Evolutionary conservation across 1,284 basidiomycete genomes (phyloP), one percentile per base, ranked within the genome.

Genomic region (Caloboletus firmus): DNA sequence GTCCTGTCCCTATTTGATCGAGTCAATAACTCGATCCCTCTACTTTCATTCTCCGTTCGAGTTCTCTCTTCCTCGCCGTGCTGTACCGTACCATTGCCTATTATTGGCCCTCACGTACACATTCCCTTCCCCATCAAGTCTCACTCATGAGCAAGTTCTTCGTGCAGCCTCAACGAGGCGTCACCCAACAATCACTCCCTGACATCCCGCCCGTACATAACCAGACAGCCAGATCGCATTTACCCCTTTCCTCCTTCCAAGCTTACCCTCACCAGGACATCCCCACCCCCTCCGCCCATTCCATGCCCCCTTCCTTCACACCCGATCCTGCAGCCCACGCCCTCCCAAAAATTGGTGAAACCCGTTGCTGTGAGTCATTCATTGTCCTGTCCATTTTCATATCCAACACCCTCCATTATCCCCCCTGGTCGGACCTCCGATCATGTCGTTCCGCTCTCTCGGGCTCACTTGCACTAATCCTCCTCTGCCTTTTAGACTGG

Each of bases 301-400:
- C 69, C 44, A 58, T 69, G 41, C 5, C 64, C 24, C 2, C 57
- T 7, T 24, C 68, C 26, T 64, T 61, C 22, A 1, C 58, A 26
- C 5, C 59, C 12, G 62, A 65, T 61, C 53, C 56, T 3, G 7
- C 53, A 1, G n/a, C 61, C n/a, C 59, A 60, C 59, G 17, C 52
- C 34, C 65, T 74, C 26, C 86, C 85, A 58, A 82, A 80, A 69
- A 65, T 85, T 55, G 85, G 83, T 54, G 78, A 88, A 66, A 87
- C 84, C 56, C 83, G 87, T 62, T 90, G 87, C 64, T 89, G 88
- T 89, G 65, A 72, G 87, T 77, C 57, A 59, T 60, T 59, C 57
- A 22, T 20, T 36, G 39, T 31, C 35, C 7, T 39, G 13, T 34
- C 28, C 45, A 30, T 43, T 37, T 52, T 47, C 45, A 55, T 62